Conservation (phyloP, 305 asterid genomes). For the Lippia alba region DNA sequence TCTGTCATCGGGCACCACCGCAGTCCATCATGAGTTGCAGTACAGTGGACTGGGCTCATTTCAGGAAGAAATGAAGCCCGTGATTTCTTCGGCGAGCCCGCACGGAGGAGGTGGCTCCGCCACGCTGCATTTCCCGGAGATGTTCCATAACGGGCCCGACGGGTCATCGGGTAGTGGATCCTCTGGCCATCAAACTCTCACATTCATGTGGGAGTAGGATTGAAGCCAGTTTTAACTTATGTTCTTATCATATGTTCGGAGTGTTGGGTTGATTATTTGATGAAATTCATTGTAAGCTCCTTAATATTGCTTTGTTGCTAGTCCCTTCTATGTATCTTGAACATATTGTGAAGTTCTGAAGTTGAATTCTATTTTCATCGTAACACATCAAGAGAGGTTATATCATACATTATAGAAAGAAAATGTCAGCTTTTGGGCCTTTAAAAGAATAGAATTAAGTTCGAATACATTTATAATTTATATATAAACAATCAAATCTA, state of each 20-base stretch:
- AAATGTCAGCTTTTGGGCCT: too few species aligned
- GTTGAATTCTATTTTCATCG: too few species aligned
- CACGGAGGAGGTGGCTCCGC: constrained; percentile 33
- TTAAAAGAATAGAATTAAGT: too few species aligned
- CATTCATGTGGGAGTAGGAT: constrained; percentile 80
- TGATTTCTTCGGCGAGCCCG: constrained; percentile 33
- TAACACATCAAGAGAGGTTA: too few species aligned
- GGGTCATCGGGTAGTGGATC: constrained; percentile 54
- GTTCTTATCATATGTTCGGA: neutral
- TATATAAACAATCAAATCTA: too few species aligned
- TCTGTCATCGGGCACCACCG: constrained; percentile 78
- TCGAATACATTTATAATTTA: too few species aligned
- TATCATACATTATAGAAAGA: too few species aligned
- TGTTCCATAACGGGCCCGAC: constrained; percentile 48
- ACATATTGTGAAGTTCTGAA: neutral
- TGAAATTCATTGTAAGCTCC: constrained; percentile 10
- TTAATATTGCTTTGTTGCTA: neutral
- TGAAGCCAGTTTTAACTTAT: neutral
- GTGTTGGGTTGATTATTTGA: neutral
- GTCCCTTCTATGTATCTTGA: neutral
- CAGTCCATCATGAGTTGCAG: constrained; percentile 43
- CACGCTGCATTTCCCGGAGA: constrained; percentile 56
- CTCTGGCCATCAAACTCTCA: constrained; percentile 67
- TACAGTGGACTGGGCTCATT: constrained; percentile 41
- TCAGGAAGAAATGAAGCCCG: constrained; percentile 50